Percentiles rank a stretch among this genome's conserved stretches.
Conservation (phyloP, 2,329 filamentous ascomycete species). For the Hypoxylon rubiginosum region DNA sequence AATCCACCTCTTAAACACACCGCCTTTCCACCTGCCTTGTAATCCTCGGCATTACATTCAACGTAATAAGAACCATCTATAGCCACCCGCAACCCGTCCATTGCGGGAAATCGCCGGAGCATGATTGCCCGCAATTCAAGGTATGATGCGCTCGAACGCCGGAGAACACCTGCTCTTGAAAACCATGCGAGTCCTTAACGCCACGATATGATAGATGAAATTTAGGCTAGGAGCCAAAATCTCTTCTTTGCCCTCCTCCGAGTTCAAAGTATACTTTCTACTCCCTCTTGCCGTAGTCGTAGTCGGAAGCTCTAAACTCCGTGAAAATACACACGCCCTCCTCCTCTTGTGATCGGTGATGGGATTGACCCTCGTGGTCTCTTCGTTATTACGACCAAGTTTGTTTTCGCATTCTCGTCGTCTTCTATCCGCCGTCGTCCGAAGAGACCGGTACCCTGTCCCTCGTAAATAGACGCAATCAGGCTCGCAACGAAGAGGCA, state of each 20-base stretch:
- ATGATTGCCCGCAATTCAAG: constrained; percentile 25
- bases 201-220: constrained; percentile 39
- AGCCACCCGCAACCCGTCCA: constrained; percentile 33
- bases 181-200: constrained; percentile 40
- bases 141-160: constrained; percentile 42
- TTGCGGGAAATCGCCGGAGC: constrained; percentile 17
- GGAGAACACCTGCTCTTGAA: constrained; percentile 29
- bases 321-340: not conserved
- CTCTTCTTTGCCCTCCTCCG: constrained; percentile 6
- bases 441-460: constrained; percentile 1
- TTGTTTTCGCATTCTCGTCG: not conserved
- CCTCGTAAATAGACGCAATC: constrained; percentile 28
- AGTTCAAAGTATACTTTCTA: constrained; percentile 1
- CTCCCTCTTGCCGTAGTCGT: not conserved
- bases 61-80: constrained; percentile 35
- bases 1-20: not conserved
- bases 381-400: not conserved
- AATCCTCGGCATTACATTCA: constrained; percentile 22
- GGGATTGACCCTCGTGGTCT: not conserved
- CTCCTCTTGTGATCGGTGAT: not conserved
- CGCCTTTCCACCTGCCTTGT: constrained; percentile 5
- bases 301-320: not conserved
- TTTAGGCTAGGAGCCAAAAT: constrained; percentile 15
- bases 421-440: not conserved
- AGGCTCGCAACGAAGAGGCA: constrained; percentile 50